Base-by-base conservation (phyloP, 2,329 filamentous ascomycete species). In the Uncinocarpus reesii region DNA sequence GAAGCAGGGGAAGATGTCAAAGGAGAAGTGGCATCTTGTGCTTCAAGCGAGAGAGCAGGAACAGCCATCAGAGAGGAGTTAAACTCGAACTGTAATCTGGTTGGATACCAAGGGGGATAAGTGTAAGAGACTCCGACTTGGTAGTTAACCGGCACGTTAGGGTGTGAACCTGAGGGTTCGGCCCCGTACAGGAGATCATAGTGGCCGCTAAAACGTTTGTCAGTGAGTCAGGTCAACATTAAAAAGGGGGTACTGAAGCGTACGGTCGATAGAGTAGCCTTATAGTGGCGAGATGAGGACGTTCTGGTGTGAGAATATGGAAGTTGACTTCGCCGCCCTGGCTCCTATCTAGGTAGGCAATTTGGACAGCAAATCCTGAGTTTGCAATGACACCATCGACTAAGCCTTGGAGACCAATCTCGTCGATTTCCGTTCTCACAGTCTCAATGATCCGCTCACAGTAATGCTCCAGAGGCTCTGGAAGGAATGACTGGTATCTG, bases 151-250 rank as follows among this genome's bases (percentile, higher is more conserved):
- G 67, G 55, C 24, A 68, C 34, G 4, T 36, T 42, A 10, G 44
- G 23, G 24, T 43, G 16, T n/a, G 44, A 46, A 18, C 15, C 34
- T 24, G 26, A 1, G 6, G 58, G 57, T 55, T 77, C 75, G 23
- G 74, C 71, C 62, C 79, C 81, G 71, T 98, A 98, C 28, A 96
- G 75, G 52, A 98, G 81, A 65, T 96, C 92, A 65, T 96, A 98
- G 67, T 96, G 92, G 52, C 86, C 87, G 35, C 78, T 81, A 55
- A 16, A 43, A 36, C 41, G 15, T 24, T 18, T 23, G 31, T 13
- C 16, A 34, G 36, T 7, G 40, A 28, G 20, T 23, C 16, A 21
- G 16, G 42, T 16, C 26, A 36, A 50, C 31, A 37, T 23, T 8
- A 15, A 23, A 4, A 34, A 5, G 51, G 4, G 18, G 6, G 8